Evolutionary conservation across 371 early-diverging fungal genomes (phyloP), one percentile per base, ranked within the genome.

Genomic region (Mortierella sp.): DNA sequence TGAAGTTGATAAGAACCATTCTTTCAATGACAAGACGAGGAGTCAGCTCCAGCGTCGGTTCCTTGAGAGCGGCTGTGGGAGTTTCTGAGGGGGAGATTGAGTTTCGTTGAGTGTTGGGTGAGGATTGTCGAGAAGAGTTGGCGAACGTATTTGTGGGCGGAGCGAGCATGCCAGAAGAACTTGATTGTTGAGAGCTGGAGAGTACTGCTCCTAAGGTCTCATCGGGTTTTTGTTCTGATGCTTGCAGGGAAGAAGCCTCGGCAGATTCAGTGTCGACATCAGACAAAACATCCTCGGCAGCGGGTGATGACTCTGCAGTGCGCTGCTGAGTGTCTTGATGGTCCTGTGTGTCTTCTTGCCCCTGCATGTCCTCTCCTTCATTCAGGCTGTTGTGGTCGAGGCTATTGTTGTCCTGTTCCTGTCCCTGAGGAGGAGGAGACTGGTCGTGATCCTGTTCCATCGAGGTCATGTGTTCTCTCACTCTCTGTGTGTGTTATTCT

Each of bases 1-100:
- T 99, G 91, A 99, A 99, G 91, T 99, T 97, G 70, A 93, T 90
- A 34, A 98, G 91, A 16, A 97, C 96, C 96, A 99, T 95, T 80
- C 97, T 96, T 24, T 94, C 93, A 76, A 99, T 98, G 16, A 99
- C 93, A 26, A 99, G 92, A 3, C 99, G 91, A 72, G 92, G 93
- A 38, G 77, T 80, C 44, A 72, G 55, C 28, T 87, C 88, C 9
- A 78, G 21, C 1, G 81, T 74, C 1, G 79, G 79, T 38, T 85
- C 82, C 74, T 79, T 79, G 79, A 74, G 48, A 4, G 58, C 34
- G 42, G 57, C 47, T 21, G 50, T 38, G 34, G 54, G n/a, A n/a
- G 68, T 14, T 34, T 84, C 80, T 54, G 74, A 55, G 1, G 75
- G 48, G 11, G 73, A 78, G 34, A 80, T 21, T 11, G 84, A 84